These are phyloP conservation scores for Rauvolfia tetraphylla DNA, from an alignment of 257 asterid species.

Conservation along the genomic window DNA sequence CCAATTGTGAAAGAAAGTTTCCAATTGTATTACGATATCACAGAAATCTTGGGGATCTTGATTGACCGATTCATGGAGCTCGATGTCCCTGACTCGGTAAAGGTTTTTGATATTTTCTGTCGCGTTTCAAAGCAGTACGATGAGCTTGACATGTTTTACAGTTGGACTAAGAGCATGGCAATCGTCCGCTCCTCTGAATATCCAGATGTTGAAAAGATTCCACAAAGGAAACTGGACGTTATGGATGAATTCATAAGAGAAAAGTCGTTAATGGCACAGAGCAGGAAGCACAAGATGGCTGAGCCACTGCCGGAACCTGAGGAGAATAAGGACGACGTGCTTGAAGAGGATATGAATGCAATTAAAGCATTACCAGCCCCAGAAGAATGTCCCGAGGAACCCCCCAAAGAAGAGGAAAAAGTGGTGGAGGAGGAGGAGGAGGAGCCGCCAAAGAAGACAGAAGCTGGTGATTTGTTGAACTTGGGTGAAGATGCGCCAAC, in stretches of 20 bases:
- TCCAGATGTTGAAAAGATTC: conserved; percentile 75
- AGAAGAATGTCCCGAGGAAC: conserved; percentile 30
- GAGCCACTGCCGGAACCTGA: conserved; percentile 28
- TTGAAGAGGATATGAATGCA: conserved; percentile 45
- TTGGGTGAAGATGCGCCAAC: conserved; percentile 52
- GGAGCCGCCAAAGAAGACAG: conserved; percentile 27
- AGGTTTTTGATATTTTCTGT: conserved; percentile 62
- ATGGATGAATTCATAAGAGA: conserved; percentile 81
- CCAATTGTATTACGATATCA: conserved; percentile 57
- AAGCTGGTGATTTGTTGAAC: conserved; percentile 68
- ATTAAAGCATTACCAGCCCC: conserved; percentile 83
- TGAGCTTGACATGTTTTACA: conserved; percentile 68
- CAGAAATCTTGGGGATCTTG: conserved; percentile 62
- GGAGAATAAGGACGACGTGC: not conserved
- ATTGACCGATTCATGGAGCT: conserved; percentile 85
- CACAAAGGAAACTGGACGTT: conserved; percentile 68
- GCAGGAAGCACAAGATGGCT: conserved; percentile 15
- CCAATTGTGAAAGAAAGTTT: conserved; percentile 77
- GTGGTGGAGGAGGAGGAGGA: conserved; percentile 19
- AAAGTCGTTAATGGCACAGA: conserved; percentile 40
- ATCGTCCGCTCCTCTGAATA: conserved; percentile 68
- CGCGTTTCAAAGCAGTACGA: conserved; percentile 79
- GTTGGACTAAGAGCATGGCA: conserved; percentile 66
- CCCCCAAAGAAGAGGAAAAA: conserved; percentile 1
- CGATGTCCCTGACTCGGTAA: conserved; percentile 54